Conservation (phyloP, 2,329 filamentous ascomycete genomes). For the Aspergillus tamarii region DNA sequence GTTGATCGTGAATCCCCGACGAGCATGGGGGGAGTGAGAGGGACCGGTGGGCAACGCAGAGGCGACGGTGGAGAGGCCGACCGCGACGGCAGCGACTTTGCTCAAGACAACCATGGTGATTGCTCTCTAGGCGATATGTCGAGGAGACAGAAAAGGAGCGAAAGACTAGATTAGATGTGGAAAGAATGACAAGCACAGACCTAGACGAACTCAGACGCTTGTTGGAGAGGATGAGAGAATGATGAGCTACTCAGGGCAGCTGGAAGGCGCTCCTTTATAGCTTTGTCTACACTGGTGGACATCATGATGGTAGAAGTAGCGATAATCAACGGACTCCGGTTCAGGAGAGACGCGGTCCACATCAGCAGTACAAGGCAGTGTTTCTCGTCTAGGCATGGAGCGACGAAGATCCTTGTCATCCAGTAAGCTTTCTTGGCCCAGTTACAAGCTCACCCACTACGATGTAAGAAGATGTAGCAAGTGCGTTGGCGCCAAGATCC, state of each 20-base stretch:
- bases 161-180: conserved; percentile 17
- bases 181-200: conserved; percentile 8
- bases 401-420: conserved; percentile 10
- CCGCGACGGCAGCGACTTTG: conserved; percentile 30
- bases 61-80: conserved; percentile 31
- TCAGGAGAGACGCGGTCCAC: conserved; percentile 11
- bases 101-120: conserved; percentile 41
- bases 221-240: conserved; percentile 20
- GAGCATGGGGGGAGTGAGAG: conserved; percentile 15
- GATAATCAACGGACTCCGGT: conserved; percentile 9
- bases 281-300: conserved; percentile 5
- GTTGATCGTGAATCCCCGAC: conserved; percentile 36
- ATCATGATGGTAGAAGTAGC: background rate
- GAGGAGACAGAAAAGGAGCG: conserved; percentile 8
- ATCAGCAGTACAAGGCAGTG: conserved; percentile 16
- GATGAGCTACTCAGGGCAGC: conserved; percentile 12
- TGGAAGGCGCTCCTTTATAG: conserved; percentile 30
- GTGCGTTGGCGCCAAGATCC: conserved; percentile 7
- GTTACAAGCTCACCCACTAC: conserved; percentile 5
- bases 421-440: conserved; percentile 9
- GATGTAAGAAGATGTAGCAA: background rate
- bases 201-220: conserved; percentile 11
- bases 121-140: background rate
- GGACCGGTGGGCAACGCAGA: conserved; percentile 32
- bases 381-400: conserved; percentile 24